Base-by-base conservation (phyloP, 192 early-diverging fungal species). In the Lobosporangium transversale region DNA sequence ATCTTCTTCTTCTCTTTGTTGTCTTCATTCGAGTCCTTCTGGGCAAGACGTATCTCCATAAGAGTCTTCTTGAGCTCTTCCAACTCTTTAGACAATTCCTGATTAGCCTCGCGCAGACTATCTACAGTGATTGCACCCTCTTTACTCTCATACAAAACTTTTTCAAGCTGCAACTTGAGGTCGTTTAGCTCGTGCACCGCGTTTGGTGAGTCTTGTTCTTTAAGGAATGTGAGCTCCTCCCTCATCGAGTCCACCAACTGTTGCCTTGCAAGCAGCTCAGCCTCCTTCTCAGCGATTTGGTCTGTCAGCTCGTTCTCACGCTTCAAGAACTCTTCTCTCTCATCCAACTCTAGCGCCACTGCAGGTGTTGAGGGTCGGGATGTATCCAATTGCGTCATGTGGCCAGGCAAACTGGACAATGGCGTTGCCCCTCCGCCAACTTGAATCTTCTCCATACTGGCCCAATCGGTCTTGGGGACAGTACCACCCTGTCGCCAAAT, bases 271-370 rank as follows among this genome's bases (percentile, higher is more conserved):
- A 89, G 83, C 61, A 98, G 79, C 56, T 94, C 93, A 20, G 88
- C 79, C 64, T 98, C 96, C 68, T 95, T 96, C 52, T 98, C 94
- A 7, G 95, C 89, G 48, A 99, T 80, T 62, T 94, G 90, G 67
- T 99, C 96, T 56, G 88, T 91, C 59, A 98, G 86, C 74, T 99
- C 98, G 79, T 96, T 97, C 79, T 99, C 98, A 31, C 98, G 88
- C 44, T 88, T 86, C 79, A 98, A 70, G 70, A 98, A 98, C 54
- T 96, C 97, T 47, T 98, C 96, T 29, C 94, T 85, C 78, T 98
- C 96, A 78, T 98, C 97, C 44, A 94, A 87, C 53, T 88, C 87
- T 48, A 98, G 70, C 36, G 83, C 82, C 24, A 89, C 85, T 2
- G 89, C 89, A 11, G 97, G 95, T 15, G 97, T 97, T 1, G 84